phyloP scores from a whole-genome alignment of 352 stramenopile species.

The Aphanomyces astaci region DNA sequence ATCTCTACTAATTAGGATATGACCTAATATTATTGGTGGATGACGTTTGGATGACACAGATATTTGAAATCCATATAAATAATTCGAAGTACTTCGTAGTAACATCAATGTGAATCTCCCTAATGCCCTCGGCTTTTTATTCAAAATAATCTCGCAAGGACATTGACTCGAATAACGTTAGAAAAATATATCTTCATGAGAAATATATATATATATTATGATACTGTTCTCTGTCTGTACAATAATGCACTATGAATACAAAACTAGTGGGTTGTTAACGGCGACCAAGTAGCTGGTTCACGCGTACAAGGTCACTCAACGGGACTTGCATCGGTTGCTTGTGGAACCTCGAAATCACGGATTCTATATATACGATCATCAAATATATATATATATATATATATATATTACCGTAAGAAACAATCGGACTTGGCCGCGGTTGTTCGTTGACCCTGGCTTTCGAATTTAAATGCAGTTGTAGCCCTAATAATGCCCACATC shows the following conservation, averaged over 20 bases:
- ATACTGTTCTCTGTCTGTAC: not conserved
- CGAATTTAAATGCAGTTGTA: not conserved
- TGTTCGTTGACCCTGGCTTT: not conserved
- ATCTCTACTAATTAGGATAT: too few species aligned
- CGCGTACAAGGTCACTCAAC: not conserved
- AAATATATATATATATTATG: too few species aligned
- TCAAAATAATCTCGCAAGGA: too few species aligned
- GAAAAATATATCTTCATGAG: not conserved
- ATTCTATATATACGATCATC: not conserved
- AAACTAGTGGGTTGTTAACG: not conserved
- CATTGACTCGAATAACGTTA: not conserved
- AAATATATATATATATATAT: not conserved
- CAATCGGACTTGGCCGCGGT: not conserved
- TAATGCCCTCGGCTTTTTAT: too few species aligned
- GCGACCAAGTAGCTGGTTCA: not conserved
- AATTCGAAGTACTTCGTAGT: too few species aligned
- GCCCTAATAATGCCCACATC: not conserved
- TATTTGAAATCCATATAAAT: too few species aligned
- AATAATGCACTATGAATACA: not conserved
- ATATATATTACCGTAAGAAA: constrained; percentile 5
- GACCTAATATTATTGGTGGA: too few species aligned
- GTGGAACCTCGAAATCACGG: not conserved
- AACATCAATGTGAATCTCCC: too few species aligned
- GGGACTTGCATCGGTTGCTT: not conserved
- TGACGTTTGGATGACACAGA: too few species aligned